Percentiles rank a stretch among this genome's conserved stretches.
phyloP scores from a whole-genome alignment of 2,329 filamentous ascomycete genomes.

The Penicillium sumatraense region DNA sequence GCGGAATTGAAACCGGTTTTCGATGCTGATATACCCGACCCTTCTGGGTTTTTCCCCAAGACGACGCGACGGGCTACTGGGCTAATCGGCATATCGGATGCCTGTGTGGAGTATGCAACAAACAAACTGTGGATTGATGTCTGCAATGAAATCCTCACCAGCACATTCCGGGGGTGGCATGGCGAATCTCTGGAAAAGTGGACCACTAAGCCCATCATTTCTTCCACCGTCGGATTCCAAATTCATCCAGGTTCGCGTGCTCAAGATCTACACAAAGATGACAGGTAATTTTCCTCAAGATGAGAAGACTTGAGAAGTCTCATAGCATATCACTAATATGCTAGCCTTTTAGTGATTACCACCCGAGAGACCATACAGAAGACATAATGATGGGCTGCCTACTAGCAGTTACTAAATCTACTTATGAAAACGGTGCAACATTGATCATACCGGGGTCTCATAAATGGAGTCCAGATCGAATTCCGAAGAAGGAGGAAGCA shows the following conservation, averaged over 20 bases:
- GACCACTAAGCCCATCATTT: slow-evolving; percentile 3
- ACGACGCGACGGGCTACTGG: neutral
- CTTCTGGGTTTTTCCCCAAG: slow-evolving; percentile 2
- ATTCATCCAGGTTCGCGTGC: slow-evolving; percentile 5
- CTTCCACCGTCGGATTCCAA: slow-evolving; percentile 2
- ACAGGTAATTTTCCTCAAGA: neutral
- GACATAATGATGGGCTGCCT: slow-evolving; percentile 3
- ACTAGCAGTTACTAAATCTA: slow-evolving; percentile 1
- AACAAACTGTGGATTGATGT: slow-evolving; percentile 5
- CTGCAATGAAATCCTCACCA: slow-evolving; percentile 2
- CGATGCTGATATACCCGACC: slow-evolving; percentile 4
- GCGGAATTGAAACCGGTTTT: neutral
- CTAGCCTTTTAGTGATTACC: neutral
- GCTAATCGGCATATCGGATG: slow-evolving; percentile 3
- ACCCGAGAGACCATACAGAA: neutral
- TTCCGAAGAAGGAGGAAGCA: slow-evolving; percentile 1
- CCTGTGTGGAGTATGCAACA: slow-evolving; percentile 4
- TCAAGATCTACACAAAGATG: slow-evolving; percentile 2
- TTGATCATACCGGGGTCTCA: slow-evolving; percentile 2
- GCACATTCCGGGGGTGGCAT: slow-evolving; percentile 2
- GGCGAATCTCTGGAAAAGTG: neutral
- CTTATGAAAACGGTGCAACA: slow-evolving; percentile 2
- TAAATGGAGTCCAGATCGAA: neutral
- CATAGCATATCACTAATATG: neutral
- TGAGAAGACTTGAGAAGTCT: neutral